Evolutionary conservation across 805 yeast species (phyloP).

Genomic region (Scheffersomyces lignosus): DNA sequence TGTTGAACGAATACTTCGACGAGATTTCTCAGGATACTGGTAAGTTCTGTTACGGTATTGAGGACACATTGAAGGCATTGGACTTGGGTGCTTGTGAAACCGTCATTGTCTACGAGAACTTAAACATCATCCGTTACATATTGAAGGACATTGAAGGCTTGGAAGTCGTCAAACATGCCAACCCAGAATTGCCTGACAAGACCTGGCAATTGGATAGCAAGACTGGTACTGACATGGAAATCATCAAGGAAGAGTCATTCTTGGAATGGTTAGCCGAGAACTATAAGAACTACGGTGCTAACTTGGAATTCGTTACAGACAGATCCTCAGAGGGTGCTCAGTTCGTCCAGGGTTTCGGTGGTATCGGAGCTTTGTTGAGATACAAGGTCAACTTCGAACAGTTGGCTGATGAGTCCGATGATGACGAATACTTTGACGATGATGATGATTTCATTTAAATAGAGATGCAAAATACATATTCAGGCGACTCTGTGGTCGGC

Average conservation of each 20-base stretch:
- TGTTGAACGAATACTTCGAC: constrained; percentile 88
- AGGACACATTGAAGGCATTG: constrained; percentile 92
- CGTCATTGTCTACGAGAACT: constrained; percentile 88
- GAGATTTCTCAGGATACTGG: constrained; percentile 98
- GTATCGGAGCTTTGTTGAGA: constrained; percentile 94
- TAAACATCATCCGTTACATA: constrained; percentile 80
- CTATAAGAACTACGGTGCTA: constrained; percentile 92
- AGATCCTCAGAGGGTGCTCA: constrained; percentile 98
- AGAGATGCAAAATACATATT: no score
- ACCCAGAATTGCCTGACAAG: constrained; percentile 73
- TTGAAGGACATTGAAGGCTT: constrained; percentile 81
- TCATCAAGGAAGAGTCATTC: constrained; percentile 77
- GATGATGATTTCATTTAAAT: constrained; percentile 49
- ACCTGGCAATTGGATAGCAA: constrained; percentile 75
- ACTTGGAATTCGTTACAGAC: constrained; percentile 94
- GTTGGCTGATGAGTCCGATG: constrained; percentile 84
- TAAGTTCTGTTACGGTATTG: constrained; percentile 95
- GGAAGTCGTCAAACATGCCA: constrained; percentile 69
- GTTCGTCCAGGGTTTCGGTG: constrained; percentile 97
- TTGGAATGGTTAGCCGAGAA: constrained; percentile 98
- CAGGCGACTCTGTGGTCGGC: no score
- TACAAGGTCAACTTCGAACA: constrained; percentile 97
- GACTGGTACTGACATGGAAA: constrained; percentile 91
- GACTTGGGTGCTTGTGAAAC: constrained; percentile 96
- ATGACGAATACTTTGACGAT: constrained; percentile 78